Evolutionary conservation across 1,284 basidiomycete species (phyloP).

Genomic region (Ganoderma meredithae): DNA sequence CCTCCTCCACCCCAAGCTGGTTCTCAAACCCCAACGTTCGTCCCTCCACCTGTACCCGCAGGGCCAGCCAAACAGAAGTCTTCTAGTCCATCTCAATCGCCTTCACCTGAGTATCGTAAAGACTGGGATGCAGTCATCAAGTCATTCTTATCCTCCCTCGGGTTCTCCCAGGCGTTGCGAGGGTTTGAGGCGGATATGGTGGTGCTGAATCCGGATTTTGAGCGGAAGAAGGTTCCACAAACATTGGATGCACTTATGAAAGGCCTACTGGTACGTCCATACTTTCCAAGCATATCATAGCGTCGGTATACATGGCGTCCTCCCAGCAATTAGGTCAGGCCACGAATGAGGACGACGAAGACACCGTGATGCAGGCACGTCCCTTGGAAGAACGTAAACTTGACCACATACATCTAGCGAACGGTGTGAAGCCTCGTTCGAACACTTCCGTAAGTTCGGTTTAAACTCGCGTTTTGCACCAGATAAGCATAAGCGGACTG

Average conservation of each 20-base stretch:
- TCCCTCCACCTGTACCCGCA: not conserved
- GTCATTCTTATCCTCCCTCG: constrained; percentile 60
- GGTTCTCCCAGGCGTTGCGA: constrained; percentile 64
- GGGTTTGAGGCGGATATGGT: constrained; percentile 78
- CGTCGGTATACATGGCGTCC: not conserved
- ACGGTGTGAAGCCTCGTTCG: constrained; percentile 53
- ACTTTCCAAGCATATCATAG: no score
- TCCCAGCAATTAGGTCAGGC: constrained; percentile 22
- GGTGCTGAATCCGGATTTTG: constrained; percentile 71
- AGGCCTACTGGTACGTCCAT: constrained; percentile 57
- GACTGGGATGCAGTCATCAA: constrained; percentile 71
- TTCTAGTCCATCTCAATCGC: constrained; percentile 42
- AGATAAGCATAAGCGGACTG: constrained; percentile 1
- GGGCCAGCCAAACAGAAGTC: constrained; percentile 24
- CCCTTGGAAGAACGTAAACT: constrained; percentile 71
- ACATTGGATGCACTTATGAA: constrained; percentile 62
- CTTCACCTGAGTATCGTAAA: constrained; percentile 52
- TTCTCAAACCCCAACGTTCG: not conserved
- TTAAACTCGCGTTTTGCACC: not conserved
- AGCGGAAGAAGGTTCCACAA: constrained; percentile 58
- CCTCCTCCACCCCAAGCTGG: constrained; percentile 12
- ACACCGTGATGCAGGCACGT: constrained; percentile 36
- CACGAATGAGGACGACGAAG: constrained; percentile 32
- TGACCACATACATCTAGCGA: constrained; percentile 58
- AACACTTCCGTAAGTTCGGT: constrained; percentile 63